Evolutionary conservation across 257 asterid genomes (phyloP), one percentile per base, ranked within the genome.

Genomic region (Solanum boliviense): DNA sequence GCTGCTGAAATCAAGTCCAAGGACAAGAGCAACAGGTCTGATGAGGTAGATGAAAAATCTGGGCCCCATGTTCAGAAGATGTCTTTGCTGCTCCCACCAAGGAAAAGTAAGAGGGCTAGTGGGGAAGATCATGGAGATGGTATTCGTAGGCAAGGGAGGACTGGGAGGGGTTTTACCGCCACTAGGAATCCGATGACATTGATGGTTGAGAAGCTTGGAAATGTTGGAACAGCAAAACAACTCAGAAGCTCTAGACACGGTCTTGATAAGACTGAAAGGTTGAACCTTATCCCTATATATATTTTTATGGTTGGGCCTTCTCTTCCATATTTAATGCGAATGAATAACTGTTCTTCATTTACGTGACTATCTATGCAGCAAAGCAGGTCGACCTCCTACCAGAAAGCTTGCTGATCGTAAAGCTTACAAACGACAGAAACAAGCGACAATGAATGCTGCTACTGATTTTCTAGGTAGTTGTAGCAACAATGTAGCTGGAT

Each of bases 321-420:
- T 44, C 85, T 44, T 60, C 25, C 85, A 79, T 79, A 15, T 25
- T 79, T 44, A 27, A 79, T 44, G 67, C 9, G 16, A 15, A 5
- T 41, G 65, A 48, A 44, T 79, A 41, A 79, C 27, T 44, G 18
- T 41, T 79, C 65, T 16, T 79, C 85, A 89, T 88, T 85, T 84
- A 90, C 84, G 84, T 86, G 86, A 90, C 65, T 85, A 84, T 81
- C 41, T 92, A 79, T 92, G 88, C 96, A 94, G 98, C 95, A 94
- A 92, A 91, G 91, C 92, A 83, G 98, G 98, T 38, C 93, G 99
- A 65, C 96, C 98, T 78, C 96, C 98, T 70, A 91, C 95, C 21
- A 91, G 99, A 87, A 96, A 96, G 91, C 96, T 93, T 68, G 92
- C 98, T 91, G 98, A 95, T 88, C 96, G 99, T 89, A 96, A 95